Evolutionary conservation across 2,329 filamentous ascomycete genomes (phyloP).

Genomic region (Alternaria sp.): DNA sequence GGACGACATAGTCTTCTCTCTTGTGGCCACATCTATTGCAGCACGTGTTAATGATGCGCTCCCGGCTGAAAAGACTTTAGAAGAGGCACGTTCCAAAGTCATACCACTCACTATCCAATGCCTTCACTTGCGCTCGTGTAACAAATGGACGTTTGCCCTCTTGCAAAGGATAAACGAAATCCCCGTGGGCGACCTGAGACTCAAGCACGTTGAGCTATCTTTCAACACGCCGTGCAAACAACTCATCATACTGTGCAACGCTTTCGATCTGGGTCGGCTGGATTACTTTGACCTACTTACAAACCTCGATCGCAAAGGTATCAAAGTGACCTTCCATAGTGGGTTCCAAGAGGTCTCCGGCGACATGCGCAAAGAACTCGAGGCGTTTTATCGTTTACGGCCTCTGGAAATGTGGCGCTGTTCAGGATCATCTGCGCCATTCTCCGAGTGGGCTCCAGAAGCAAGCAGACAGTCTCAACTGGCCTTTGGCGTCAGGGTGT

Average conservation of each 20-base stretch:
- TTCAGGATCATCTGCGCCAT: background rate
- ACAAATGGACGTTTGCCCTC: constrained; percentile 5
- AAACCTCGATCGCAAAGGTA: background rate
- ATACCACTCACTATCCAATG: constrained; percentile 9
- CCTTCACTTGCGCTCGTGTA: constrained; percentile 19
- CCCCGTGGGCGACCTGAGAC: background rate
- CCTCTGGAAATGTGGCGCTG: background rate
- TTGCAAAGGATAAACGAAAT: constrained; percentile 10
- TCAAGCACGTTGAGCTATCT: constrained; percentile 19
- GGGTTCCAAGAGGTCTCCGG: background rate
- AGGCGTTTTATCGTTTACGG: background rate
- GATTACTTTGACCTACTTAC: constrained; percentile 6
- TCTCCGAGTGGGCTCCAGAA: background rate
- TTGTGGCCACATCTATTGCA: background rate
- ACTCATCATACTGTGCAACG: constrained; percentile 14
- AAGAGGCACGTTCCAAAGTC: constrained; percentile 1
- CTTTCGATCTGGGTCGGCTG: background rate
- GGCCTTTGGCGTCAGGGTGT: background rate
- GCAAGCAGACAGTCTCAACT: constrained; percentile 1
- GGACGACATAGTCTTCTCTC: constrained; percentile 4
- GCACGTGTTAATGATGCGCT: background rate
- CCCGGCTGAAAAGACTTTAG: background rate
- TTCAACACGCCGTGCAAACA: constrained; percentile 12
- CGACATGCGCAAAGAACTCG: constrained; percentile 10
- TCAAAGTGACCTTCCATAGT: constrained; percentile 12